Conservation (phyloP, 2,329 filamentous ascomycete species). For the Zasmidium citrigriseum region DNA sequence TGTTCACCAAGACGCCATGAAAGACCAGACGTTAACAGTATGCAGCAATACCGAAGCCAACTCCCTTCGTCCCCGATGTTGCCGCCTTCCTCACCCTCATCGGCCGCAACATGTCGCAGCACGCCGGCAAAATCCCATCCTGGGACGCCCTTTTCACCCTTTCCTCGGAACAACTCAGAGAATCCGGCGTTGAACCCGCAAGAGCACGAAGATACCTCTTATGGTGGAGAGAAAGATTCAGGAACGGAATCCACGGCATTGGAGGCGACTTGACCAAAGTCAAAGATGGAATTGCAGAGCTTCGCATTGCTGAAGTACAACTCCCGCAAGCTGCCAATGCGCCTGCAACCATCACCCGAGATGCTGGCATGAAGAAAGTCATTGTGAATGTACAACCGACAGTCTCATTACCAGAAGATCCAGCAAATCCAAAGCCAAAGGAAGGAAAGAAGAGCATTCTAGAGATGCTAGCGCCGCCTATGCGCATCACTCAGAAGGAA, state of each 20-base stretch:
- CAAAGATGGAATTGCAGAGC: constrained; percentile 59
- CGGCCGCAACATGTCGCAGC: constrained; percentile 79
- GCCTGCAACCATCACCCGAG: constrained; percentile 52
- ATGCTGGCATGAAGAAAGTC: constrained; percentile 47
- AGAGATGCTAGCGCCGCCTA: constrained; percentile 14
- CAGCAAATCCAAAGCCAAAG: constrained; percentile 6
- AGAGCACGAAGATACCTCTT: constrained; percentile 81
- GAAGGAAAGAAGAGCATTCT: constrained; percentile 9
- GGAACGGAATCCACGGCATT: constrained; percentile 73
- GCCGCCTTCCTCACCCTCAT: constrained; percentile 86
- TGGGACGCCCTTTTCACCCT: constrained; percentile 91
- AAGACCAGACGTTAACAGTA: constrained; percentile 7
- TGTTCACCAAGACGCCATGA: background rate
- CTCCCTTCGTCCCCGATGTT: constrained; percentile 82
- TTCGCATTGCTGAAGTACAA: constrained; percentile 58
- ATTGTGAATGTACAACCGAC: constrained; percentile 22
- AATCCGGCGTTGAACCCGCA: constrained; percentile 83
- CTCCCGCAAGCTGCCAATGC: constrained; percentile 6
- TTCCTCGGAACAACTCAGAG: constrained; percentile 73
- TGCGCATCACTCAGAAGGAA: constrained; percentile 26
- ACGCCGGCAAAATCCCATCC: constrained; percentile 81
- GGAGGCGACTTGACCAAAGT: constrained; percentile 82
- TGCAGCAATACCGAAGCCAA: constrained; percentile 65
- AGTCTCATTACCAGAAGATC: constrained; percentile 6
- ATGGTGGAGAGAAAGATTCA: constrained; percentile 83